These are phyloP conservation scores for Emmonsiellopsis sp. DNA, from an alignment of 2,329 filamentous ascomycete species.

Conservation along the genomic window DNA sequence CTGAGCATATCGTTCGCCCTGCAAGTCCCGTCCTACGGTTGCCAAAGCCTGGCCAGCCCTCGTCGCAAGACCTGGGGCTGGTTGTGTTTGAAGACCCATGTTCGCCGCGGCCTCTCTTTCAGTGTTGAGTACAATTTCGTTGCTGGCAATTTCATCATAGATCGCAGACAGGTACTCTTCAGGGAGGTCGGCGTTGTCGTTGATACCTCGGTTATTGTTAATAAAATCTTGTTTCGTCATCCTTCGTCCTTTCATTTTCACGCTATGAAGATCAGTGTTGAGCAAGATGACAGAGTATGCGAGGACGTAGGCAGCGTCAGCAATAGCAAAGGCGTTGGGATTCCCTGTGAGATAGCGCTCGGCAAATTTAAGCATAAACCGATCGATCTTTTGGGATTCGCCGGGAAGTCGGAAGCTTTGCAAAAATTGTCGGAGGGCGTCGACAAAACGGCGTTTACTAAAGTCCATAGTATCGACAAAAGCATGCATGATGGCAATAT, in stretches of 20 bases:
- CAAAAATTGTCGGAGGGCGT: constrained; percentile 80
- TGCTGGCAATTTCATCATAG: constrained; percentile 80
- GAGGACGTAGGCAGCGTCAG: constrained; percentile 92
- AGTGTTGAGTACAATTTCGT: constrained; percentile 91
- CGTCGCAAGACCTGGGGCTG: constrained; percentile 61
- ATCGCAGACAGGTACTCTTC: constrained; percentile 84
- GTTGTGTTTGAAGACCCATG: constrained; percentile 53
- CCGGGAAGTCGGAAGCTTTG: constrained; percentile 92
- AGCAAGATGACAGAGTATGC: constrained; percentile 95
- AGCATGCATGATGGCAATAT: constrained; percentile 96
- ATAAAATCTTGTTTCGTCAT: constrained; percentile 98
- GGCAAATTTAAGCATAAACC: constrained; percentile 98
- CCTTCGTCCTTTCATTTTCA: constrained; percentile 66
- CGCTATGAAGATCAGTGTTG: constrained; percentile 91
- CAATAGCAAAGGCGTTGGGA: constrained; percentile 94
- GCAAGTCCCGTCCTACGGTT: constrained; percentile 82
- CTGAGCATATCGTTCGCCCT: constrained; percentile 86
- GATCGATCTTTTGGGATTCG: constrained; percentile 97
- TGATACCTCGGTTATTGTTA: constrained; percentile 97
- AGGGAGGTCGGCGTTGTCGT: constrained; percentile 87
- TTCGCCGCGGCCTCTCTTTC: constrained; percentile 85
- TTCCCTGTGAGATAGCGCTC: constrained; percentile 92
- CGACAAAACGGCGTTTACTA: constrained; percentile 79
- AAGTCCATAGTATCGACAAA: constrained; percentile 97
- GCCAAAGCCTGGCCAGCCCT: constrained; percentile 82